A percentile compares a stretch with the other conserved stretches of the same genome.
These are phyloP conservation scores for Trichoderma reesei DNA, from an alignment of 495 filamentous ascomycete species.

Conservation along the genomic window DNA sequence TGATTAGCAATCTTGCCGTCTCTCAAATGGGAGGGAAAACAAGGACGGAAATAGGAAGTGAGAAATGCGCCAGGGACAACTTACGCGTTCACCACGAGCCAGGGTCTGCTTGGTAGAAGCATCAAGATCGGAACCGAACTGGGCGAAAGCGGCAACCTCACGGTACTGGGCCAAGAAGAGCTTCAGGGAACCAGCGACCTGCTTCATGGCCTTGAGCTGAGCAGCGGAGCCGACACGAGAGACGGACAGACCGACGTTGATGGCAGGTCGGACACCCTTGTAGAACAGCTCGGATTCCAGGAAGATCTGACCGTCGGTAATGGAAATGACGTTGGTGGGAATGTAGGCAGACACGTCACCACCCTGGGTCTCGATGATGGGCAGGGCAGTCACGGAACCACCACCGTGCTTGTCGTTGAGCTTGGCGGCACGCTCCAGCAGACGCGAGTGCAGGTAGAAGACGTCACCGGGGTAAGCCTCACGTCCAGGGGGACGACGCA, in stretches of 20 bases:
- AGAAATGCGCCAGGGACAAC: no score
- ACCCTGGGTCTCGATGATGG: slow-evolving; percentile 99
- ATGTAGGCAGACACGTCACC: slow-evolving; percentile 99
- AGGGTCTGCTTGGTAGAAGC: slow-evolving; percentile 98
- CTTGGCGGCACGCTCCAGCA: slow-evolving; percentile 98
- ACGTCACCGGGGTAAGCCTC: slow-evolving; percentile 99
- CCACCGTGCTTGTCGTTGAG: slow-evolving; percentile 94
- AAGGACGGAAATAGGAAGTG: no score
- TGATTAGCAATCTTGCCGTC: slow-evolving; percentile 29
- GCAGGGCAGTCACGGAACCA: slow-evolving; percentile 94
- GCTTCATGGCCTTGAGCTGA: slow-evolving; percentile 99
- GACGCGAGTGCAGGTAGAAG: slow-evolving; percentile 99
- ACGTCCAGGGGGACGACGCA: slow-evolving; percentile 98
- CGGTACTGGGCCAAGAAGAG: slow-evolving; percentile 99
- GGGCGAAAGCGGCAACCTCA: slow-evolving; percentile 98
- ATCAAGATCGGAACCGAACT: slow-evolving; percentile 99
- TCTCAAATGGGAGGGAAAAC: no score
- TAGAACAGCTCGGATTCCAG: slow-evolving; percentile 99
- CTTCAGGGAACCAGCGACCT: slow-evolving; percentile 98
- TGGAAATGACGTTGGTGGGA: slow-evolving; percentile 99
- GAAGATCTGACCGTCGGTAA: slow-evolving; percentile 99
- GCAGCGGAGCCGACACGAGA: slow-evolving; percentile 99
- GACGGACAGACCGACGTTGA: slow-evolving; percentile 99
- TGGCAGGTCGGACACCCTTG: slow-evolving; percentile 99
- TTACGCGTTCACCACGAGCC: slow-evolving; percentile 94